phyloP scores from a whole-genome alignment of 768 basidiomycete species.

The Suillus alpinus region DNA sequence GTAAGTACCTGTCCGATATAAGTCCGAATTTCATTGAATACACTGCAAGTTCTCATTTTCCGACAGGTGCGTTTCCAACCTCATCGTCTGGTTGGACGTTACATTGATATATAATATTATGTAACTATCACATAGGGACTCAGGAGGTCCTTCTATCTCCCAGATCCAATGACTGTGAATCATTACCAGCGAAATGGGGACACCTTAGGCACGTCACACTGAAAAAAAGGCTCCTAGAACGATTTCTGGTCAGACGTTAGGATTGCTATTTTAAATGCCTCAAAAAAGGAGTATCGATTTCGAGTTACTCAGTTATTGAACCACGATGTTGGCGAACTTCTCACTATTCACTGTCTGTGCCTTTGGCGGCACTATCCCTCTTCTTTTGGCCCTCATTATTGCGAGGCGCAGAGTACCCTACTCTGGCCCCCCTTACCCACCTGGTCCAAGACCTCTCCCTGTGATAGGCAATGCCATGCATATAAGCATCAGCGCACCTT shows the following conservation, averaged over 20 bases:
- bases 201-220: neutral
- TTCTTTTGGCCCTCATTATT: neutral
- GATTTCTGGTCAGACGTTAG: neutral
- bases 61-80: neutral
- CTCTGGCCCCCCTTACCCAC: constrained; percentile 19
- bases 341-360: neutral
- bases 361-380: neutral
- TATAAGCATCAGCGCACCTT: constrained; percentile 24
- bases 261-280: neutral
- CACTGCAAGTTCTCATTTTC: neutral
- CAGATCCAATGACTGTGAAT: neutral
- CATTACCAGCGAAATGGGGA: neutral
- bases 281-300: neutral
- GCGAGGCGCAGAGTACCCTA: neutral
- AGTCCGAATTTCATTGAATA: no score
- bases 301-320: neutral
- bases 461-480: constrained; percentile 24
- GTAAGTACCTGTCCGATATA: neutral
- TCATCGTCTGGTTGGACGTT: neutral
- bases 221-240: neutral
- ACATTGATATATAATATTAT: neutral
- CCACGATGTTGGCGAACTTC: neutral
- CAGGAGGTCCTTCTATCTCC: neutral
- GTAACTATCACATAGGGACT: neutral
- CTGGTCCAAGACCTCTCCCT: constrained; percentile 28